Evolutionary conservation across 805 yeast species (phyloP).

Genomic region (Saturnispora sekii): DNA sequence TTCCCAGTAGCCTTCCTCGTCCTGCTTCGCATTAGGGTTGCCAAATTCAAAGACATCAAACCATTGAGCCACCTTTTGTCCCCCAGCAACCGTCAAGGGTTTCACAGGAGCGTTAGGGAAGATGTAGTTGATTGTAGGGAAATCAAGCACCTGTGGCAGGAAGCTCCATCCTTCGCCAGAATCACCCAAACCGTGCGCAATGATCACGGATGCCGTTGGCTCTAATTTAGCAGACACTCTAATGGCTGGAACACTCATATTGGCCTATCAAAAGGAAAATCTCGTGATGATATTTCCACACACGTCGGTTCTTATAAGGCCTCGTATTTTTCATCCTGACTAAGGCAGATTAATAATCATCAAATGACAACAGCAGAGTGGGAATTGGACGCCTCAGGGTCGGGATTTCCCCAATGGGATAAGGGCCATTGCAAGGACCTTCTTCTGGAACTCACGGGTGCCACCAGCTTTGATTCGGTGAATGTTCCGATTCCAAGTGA

Average conservation of each 20-base stretch:
- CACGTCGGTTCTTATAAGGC: too few relatives aligned
- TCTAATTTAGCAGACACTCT: slow-evolving; percentile 31
- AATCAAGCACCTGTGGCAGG: slow-evolving; percentile 56
- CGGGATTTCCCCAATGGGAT: not conserved
- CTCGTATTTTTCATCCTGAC: too few relatives aligned
- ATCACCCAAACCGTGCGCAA: slow-evolving; percentile 90
- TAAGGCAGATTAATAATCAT: not conserved
- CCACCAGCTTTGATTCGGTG: not conserved
- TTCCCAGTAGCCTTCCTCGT: slow-evolving; percentile 43
- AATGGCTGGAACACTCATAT: slow-evolving; percentile 22
- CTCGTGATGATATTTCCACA: not conserved
- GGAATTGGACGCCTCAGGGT: not conserved
- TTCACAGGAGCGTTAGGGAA: slow-evolving; percentile 82
- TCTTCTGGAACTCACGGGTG: not conserved
- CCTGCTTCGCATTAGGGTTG: slow-evolving; percentile 36
- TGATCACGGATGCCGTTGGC: slow-evolving; percentile 58
- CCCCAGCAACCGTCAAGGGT: slow-evolving; percentile 62
- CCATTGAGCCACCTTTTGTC: slow-evolving; percentile 73
- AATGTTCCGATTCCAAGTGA: slow-evolving; percentile 5
- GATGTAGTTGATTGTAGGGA: slow-evolving; percentile 56
- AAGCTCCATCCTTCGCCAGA: slow-evolving; percentile 84
- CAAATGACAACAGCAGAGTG: too few relatives aligned
- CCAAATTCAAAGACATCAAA: slow-evolving; percentile 62
- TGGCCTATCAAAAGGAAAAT: not conserved
- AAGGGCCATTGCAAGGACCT: not conserved